A percentile compares a stretch with the other conserved stretches of the same genome.
Conservation (phyloP, 1,284 basidiomycete species). For the Cryptococcus sp. region DNA sequence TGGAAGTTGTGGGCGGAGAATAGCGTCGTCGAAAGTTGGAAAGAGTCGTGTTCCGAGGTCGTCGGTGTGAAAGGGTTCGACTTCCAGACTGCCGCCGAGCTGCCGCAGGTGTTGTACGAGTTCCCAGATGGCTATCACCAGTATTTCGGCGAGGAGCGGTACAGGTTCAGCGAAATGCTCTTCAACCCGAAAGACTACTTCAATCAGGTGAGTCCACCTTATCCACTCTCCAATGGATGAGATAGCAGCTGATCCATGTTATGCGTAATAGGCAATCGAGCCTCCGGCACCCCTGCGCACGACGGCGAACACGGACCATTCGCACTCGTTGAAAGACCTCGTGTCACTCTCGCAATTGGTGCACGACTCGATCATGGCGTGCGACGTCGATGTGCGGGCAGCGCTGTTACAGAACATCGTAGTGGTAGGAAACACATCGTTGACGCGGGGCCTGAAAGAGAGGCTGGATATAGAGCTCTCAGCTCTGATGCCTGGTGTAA, state of each 20-base stretch:
- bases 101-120: slow-evolving; percentile 65
- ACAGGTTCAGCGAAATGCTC: slow-evolving; percentile 82
- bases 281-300: slow-evolving; percentile 41
- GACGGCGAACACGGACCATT: slow-evolving; percentile 58
- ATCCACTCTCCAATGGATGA: not conserved
- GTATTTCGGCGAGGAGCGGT: slow-evolving; percentile 80
- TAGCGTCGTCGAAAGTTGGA: slow-evolving; percentile 88
- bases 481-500: slow-evolving; percentile 75
- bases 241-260: not conserved
- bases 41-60: slow-evolving; percentile 82
- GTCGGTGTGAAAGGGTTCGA: slow-evolving; percentile 46
- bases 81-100: slow-evolving; percentile 34
- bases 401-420: slow-evolving; percentile 91
- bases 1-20: slow-evolving; percentile 83
- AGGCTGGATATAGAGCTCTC: slow-evolving; percentile 78
- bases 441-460: slow-evolving; percentile 84
- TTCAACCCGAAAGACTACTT: slow-evolving; percentile 80
- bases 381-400: slow-evolving; percentile 89
- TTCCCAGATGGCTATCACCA: slow-evolving; percentile 93
- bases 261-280: slow-evolving; percentile 29
- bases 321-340: slow-evolving; percentile 59
- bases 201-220: slow-evolving; percentile 60
- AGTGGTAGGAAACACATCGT: slow-evolving; percentile 85
- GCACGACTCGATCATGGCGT: slow-evolving; percentile 74
- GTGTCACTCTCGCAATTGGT: slow-evolving; percentile 73